Evolutionary conservation across 805 yeast genomes (phyloP).

Genomic region (Candida morakotiae): DNA sequence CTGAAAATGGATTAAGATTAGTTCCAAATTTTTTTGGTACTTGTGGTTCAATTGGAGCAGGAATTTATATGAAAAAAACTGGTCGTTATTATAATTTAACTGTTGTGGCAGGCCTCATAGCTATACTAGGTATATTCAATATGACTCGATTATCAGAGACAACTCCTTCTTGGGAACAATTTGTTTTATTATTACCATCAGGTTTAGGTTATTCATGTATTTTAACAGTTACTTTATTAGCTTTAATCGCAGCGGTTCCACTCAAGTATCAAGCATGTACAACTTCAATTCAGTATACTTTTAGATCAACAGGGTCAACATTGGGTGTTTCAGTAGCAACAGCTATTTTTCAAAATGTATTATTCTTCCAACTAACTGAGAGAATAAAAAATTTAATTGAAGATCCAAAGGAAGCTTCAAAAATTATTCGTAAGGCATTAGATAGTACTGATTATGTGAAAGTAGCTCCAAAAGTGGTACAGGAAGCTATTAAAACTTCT

Average conservation of each 20-base stretch:
- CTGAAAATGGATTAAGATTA: slow-evolving; percentile 54
- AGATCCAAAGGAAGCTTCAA: slow-evolving; percentile 33
- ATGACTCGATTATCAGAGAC: slow-evolving; percentile 22
- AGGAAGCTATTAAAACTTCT: slow-evolving; percentile 42
- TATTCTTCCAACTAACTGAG: slow-evolving; percentile 22
- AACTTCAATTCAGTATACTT: slow-evolving; percentile 86
- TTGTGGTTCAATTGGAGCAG: slow-evolving; percentile 62
- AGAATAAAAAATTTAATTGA: slow-evolving; percentile 15
- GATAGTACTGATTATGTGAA: slow-evolving; percentile 52
- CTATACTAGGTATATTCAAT: slow-evolving; percentile 44
- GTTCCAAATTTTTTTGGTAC: slow-evolving; percentile 70
- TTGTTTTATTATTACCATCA: slow-evolving; percentile 41
- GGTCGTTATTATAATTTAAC: slow-evolving; percentile 58
- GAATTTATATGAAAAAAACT: slow-evolving; percentile 61
- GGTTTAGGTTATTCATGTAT: slow-evolving; percentile 66
- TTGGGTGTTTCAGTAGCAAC: slow-evolving; percentile 71
- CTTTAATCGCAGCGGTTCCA: slow-evolving; percentile 75
- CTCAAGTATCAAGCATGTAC: slow-evolving; percentile 72
- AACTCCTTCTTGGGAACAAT: slow-evolving; percentile 17
- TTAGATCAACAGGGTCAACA: slow-evolving; percentile 83
- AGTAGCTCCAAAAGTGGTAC: slow-evolving; percentile 51
- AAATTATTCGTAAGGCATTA: slow-evolving; percentile 49
- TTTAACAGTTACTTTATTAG: slow-evolving; percentile 67
- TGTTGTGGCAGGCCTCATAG: slow-evolving; percentile 35
- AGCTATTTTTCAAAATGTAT: slow-evolving; percentile 56